These are phyloP conservation scores for Pyrus betulifolia DNA, from an alignment of 306 rosid genomes.

Conservation along the genomic window DNA sequence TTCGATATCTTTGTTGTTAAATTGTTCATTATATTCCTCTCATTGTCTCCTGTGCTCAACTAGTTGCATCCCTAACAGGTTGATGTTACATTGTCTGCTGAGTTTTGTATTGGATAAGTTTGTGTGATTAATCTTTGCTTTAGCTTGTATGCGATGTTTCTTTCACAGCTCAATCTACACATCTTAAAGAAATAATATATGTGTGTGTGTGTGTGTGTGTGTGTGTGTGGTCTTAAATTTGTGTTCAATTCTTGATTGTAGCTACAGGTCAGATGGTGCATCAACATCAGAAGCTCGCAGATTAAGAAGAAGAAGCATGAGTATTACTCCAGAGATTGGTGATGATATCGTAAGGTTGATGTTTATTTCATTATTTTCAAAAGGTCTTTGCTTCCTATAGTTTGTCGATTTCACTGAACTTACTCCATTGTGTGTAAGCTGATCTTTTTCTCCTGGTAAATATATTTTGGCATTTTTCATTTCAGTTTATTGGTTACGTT, in stretches of 20 bases:
- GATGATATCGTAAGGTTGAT: slow-evolving; percentile 97
- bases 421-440: background rate
- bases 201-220: background rate
- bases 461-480: background rate
- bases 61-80: background rate
- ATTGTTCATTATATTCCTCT: background rate
- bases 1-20: background rate
- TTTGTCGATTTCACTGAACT: background rate
- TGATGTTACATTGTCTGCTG: background rate
- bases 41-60: background rate
- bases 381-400: background rate
- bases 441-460: background rate
- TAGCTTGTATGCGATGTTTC: background rate
- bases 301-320: slow-evolving; percentile 93
- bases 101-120: background rate
- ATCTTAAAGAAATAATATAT: background rate
- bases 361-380: slow-evolving; percentile 19
- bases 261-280: slow-evolving; percentile 76
- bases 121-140: background rate
- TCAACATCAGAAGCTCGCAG: slow-evolving; percentile 75
- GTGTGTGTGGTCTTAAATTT: background rate
- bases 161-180: background rate
- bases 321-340: slow-evolving; percentile 97
- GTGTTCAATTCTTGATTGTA: slow-evolving; percentile 25
- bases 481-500: background rate